These are phyloP conservation scores for Bolboschoenus planiculmis DNA, from an alignment of 176 grass and related monocot species.

Conservation along the genomic window DNA sequence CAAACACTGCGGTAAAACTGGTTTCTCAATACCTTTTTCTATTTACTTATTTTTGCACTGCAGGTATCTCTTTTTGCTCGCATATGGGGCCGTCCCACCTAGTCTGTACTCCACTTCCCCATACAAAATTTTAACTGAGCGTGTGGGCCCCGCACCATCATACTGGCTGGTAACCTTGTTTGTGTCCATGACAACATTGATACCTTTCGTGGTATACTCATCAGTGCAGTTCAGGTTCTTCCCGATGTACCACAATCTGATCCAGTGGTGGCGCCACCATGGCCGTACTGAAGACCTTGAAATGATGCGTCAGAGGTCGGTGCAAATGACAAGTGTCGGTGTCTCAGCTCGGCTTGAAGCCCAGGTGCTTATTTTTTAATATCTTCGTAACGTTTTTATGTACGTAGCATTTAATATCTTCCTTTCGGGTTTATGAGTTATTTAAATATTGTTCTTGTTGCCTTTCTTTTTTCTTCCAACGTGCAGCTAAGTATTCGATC, in stretches of 20 bases:
- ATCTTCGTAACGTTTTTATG: conserved; percentile 33
- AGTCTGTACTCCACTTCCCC: conserved; percentile 41
- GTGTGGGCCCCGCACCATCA: conserved; percentile 48
- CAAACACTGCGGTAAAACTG: background rate
- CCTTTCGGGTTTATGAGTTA: conserved; percentile 44
- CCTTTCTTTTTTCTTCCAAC: background rate
- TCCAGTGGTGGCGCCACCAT: conserved; percentile 76
- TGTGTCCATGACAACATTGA: conserved; percentile 56
- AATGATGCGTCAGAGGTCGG: conserved; percentile 68
- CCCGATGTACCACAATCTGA: conserved; percentile 97
- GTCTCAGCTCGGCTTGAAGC: conserved; percentile 73
- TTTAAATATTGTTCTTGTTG: conserved; percentile 29
- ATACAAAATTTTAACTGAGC: conserved; percentile 75
- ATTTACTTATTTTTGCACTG: background rate
- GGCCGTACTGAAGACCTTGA: conserved; percentile 84
- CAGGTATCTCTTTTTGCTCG: conserved; percentile 31
- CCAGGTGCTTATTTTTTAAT: conserved; percentile 26
- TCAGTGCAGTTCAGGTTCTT: conserved; percentile 82
- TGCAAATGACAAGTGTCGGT: conserved; percentile 63
- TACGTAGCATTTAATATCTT: conserved; percentile 24
- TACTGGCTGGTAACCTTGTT: conserved; percentile 83
- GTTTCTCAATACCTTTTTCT: background rate
- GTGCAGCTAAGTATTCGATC: conserved; percentile 12
- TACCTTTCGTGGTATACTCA: conserved; percentile 51
- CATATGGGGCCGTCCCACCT: conserved; percentile 47